Base-by-base conservation (phyloP, 1,139 yeast species). In the Taphrina flavorubra region DNA sequence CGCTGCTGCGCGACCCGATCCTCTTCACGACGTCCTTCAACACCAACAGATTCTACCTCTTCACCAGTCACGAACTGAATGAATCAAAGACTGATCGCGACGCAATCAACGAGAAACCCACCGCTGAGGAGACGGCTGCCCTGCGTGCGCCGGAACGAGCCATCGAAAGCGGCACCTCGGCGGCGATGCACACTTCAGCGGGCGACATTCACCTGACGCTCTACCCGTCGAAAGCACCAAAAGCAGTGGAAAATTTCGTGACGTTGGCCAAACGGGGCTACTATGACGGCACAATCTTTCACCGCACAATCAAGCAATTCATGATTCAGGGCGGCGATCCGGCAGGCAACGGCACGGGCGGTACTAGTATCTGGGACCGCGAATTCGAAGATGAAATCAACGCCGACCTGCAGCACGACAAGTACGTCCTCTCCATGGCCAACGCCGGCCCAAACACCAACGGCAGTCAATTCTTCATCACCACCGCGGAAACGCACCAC, bases 381-480 rank as follows among this genome's bases (percentile, higher is more conserved):
- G 74, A 74, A 44, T 82, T 83, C 70, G 75, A 77, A 46, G 85
- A 84, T 72, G 86, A 84, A 72, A 79, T 82, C 72, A 25, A 25
- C 1, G 77, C 78, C 0, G 74, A 74, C 16, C 73, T 81, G 57
- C 74, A 76, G 34, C 84, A 83, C 72, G 79, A 79, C 68, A 76
- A 76, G 68, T 83, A 79, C 68, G 76, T 79, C 72, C 80, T 84
- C 6, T 81, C 84, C 70, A 84, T 86, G 89, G 89, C 89, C 72
- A 86, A 86, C 74, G 83, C 87, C 51, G 89, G 89, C 51, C 84
- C 78, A 70, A 80, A 83, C 76, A 85, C 88, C 71, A 86, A 86
- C 74, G 88, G 89, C 1, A 84, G 87, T 31, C 89, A 86, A 76
- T 86, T 86, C 75, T 86, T 86, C 78, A 84, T 86, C 73, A 86